These are phyloP conservation scores for Pelargonium citronellum DNA, from an alignment of 441 rosid species.

Conservation along the genomic window DNA sequence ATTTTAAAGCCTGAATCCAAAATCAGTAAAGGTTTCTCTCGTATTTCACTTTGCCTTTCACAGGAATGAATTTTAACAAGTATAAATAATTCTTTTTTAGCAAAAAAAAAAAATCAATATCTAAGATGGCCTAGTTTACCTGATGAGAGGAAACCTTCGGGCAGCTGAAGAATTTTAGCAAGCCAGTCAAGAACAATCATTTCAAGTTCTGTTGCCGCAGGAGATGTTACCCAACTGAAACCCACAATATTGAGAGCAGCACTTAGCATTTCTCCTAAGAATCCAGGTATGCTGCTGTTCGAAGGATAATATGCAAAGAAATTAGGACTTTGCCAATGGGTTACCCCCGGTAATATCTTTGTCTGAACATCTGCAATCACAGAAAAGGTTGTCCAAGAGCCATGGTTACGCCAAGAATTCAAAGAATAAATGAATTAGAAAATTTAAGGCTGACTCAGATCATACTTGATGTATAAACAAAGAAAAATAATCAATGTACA, in stretches of 20 bases:
- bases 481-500: not conserved
- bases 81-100: not conserved
- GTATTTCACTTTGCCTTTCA: not conserved
- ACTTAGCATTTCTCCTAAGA: conserved; percentile 84
- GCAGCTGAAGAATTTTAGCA: conserved; percentile 65
- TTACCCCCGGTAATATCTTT: conserved; percentile 76
- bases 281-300: conserved; percentile 72
- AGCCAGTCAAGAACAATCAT: conserved; percentile 86
- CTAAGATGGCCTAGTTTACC: conserved; percentile 30
- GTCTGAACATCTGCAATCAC: conserved; percentile 47
- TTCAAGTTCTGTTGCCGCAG: conserved; percentile 88
- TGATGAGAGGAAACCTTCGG: conserved; percentile 58
- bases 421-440: not conserved
- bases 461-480: not conserved
- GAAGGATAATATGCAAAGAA: conserved; percentile 74
- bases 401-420: not conserved
- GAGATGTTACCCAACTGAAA: conserved; percentile 83
- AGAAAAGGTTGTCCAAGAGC: not conserved
- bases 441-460: not conserved
- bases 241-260: conserved; percentile 70
- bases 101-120: not conserved
- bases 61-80: too few relatives aligned
- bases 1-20: not conserved
- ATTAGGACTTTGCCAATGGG: conserved; percentile 90
- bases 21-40: not conserved